phyloP scores from a whole-genome alignment of 768 basidiomycete species.

The Polyporus arcularius region DNA sequence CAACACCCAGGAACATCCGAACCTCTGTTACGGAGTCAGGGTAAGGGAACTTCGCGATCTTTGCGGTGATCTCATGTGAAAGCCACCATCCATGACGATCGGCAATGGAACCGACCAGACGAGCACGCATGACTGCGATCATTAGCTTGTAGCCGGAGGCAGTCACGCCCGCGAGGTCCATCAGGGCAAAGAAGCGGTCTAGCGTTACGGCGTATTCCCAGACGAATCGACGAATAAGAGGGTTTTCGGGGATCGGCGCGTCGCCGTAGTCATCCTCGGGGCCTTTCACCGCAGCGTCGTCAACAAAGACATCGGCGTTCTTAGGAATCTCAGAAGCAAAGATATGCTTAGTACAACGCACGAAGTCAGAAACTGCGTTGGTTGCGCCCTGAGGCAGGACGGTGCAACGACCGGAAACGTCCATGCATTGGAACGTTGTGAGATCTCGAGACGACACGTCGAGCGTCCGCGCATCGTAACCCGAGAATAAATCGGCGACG shows the following conservation, averaged over 20 bases:
- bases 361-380: background rate
- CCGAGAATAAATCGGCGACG: background rate
- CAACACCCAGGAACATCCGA: background rate
- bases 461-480: background rate
- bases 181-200: conserved; percentile 24
- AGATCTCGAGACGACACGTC: background rate
- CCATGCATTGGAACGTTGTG: background rate
- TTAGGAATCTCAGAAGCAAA: background rate
- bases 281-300: conserved; percentile 27
- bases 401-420: background rate
- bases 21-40: background rate
- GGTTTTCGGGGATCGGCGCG: background rate
- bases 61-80: conserved; percentile 23
- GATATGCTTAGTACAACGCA: background rate
- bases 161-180: conserved; percentile 33
- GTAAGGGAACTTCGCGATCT: conserved; percentile 27
- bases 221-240: conserved; percentile 31
- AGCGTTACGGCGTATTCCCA: conserved; percentile 30
- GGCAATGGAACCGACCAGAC: conserved; percentile 34
- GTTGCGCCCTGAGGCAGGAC: background rate
- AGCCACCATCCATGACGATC: conserved; percentile 34
- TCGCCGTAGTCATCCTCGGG: conserved; percentile 17
- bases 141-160: conserved; percentile 36
- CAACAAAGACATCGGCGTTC: conserved; percentile 22
- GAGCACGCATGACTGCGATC: conserved; percentile 19